phyloP scores from a whole-genome alignment of 139 green algal genomes.

The Desmodesmus armatus region DNA sequence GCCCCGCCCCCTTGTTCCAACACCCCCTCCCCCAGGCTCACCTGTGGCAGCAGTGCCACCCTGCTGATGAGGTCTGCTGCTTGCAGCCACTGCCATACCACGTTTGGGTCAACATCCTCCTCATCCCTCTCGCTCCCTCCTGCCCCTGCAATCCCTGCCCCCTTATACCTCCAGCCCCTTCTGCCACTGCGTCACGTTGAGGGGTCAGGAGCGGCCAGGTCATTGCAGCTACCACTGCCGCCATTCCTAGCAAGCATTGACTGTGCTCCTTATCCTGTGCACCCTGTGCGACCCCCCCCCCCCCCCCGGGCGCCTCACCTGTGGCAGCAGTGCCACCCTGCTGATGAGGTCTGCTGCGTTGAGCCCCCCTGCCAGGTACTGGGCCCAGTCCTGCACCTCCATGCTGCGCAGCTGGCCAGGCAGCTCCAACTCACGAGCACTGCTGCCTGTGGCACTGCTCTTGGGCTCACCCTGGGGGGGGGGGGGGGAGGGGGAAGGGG shows the following conservation, averaged over 20 bases:
- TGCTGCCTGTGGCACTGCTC: constrained; percentile 26
- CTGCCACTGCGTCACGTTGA: background rate
- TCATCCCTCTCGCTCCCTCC: too few relatives aligned
- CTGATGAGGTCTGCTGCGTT: constrained; percentile 47
- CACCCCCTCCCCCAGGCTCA: background rate
- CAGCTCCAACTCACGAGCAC: constrained; percentile 44
- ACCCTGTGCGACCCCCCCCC: too few relatives aligned
- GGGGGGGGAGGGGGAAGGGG: constrained; percentile 52
- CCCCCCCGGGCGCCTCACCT: constrained; percentile 10
- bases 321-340: constrained; percentile 56
- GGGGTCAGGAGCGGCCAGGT: background rate
- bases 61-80: constrained; percentile 39
- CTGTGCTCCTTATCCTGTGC: background rate
- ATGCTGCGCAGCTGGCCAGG: constrained; percentile 48
- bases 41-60: constrained; percentile 55
- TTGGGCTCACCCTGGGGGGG: constrained; percentile 41
- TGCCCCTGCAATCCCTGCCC: too few relatives aligned
- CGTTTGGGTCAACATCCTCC: too few relatives aligned
- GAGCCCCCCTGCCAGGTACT: constrained; percentile 65
- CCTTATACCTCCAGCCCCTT: background rate
- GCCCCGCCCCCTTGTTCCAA: background rate
- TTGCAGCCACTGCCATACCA: constrained; percentile 61
- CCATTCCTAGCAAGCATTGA: background rate
- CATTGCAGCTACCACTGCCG: background rate
- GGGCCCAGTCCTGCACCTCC: constrained; percentile 62